These are phyloP conservation scores for Thecaphora thlaspeos DNA, from an alignment of 1,284 basidiomycete species.

Conservation along the genomic window DNA sequence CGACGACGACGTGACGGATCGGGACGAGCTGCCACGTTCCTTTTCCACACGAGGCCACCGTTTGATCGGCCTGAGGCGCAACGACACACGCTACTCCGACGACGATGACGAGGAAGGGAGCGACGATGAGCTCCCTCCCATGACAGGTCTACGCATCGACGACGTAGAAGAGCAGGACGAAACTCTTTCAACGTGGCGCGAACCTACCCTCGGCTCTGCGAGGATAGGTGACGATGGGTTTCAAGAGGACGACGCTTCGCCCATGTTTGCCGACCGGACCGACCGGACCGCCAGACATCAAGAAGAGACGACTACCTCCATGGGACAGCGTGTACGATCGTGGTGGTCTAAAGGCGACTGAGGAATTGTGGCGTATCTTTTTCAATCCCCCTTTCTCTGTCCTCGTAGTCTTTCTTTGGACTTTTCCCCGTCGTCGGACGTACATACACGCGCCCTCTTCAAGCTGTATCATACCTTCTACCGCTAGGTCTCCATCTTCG, in stretches of 20 bases:
- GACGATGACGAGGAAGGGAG: constrained; percentile 3
- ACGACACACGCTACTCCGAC: background rate
- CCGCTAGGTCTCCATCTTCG: too few relatives aligned
- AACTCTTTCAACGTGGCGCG: constrained; percentile 13
- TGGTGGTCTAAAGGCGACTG: background rate
- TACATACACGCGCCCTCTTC: too few relatives aligned
- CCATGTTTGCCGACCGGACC: constrained; percentile 16
- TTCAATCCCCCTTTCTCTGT: too few relatives aligned
- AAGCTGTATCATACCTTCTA: too few relatives aligned
- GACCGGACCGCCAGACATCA: background rate
- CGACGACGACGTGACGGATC: constrained; percentile 17
- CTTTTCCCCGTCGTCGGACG: too few relatives aligned
- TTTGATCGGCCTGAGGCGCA: constrained; percentile 1
- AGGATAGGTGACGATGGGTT: constrained; percentile 6
- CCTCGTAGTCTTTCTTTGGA: too few relatives aligned
- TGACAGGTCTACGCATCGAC: constrained; percentile 8
- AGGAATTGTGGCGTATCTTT: background rate
- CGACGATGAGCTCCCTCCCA: constrained; percentile 20
- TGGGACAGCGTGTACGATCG: background rate
- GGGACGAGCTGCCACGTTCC: constrained; percentile 15
- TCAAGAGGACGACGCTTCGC: constrained; percentile 3
- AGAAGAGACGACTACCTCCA: background rate
- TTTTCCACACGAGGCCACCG: constrained; percentile 8
- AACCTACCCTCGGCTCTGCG: background rate
- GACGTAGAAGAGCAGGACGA: constrained; percentile 12